Evolutionary conservation across 1,139 yeast genomes (phyloP), one percentile per base, ranked within the genome.

Genomic region (Martiniozyma asiatica): DNA sequence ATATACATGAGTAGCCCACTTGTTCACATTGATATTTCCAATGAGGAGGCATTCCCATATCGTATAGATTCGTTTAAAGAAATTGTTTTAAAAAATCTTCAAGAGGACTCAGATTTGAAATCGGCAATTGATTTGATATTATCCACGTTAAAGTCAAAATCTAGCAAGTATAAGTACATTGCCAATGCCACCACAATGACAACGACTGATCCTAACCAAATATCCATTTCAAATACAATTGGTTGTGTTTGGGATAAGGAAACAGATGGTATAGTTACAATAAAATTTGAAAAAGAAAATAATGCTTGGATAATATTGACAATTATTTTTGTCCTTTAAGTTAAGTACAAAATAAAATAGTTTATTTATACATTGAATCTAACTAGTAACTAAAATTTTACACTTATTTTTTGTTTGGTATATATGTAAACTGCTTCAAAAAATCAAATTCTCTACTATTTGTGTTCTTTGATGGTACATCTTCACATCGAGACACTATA

Each of bases 191-290:
- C 41, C 10, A 24, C 39, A 6, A 35, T 50, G 11, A 25, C 23
- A 4, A 32, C 31, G 9, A 30, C 35, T 8, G 34, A 36, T 3
- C 29, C 26, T 5, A 33, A 38, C 3, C 41, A 45, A 16, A 34
- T 41, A 12, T 33, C 39, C n/a, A 37, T 60, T 16, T 37, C 47
- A 2, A 47, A 51, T 21, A 34, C 47, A 6, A 41, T 59, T 22
- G 65, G 65, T 9, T 51, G 63, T 2, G 39, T 53, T 12, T 61
- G 65, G 65, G 56, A 60, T 35, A 39, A 44, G 14, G 41, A 48
- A 14, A 55, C 48, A 24, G 68, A 62, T 37, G 66, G 65, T 5
- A 29, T 47, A 11, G 42, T 53, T n/a, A 51, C 26, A 5, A 8
- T 25, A 3, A 15, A 27, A 12, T 8, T 20, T 5, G 20, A 19